Conservation (phyloP, 805 yeast genomes). For the Teunomyces atbi region DNA sequence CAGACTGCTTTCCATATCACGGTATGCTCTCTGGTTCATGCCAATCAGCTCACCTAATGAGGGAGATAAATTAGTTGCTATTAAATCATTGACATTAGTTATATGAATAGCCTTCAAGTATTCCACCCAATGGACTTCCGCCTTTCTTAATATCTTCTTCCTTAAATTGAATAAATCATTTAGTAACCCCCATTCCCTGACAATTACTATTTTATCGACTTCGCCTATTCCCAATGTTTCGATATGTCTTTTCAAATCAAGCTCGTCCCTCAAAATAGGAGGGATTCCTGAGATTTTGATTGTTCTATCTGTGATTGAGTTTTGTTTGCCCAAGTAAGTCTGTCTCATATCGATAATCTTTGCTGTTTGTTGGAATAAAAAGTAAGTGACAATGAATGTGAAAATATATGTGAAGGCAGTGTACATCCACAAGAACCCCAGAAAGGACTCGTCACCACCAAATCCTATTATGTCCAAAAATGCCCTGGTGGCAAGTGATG, state of each 20-base stretch:
- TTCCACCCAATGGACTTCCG: constrained; percentile 73
- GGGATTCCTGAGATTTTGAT: constrained; percentile 88
- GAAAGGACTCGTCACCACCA: constrained; percentile 33
- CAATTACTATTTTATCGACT: constrained; percentile 73
- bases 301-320: constrained; percentile 88
- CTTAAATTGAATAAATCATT: constrained; percentile 66
- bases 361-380: constrained; percentile 66
- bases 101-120: constrained; percentile 48
- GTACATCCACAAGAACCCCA: constrained; percentile 77
- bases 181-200: constrained; percentile 81
- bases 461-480: neutral
- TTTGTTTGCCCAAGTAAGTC: constrained; percentile 76
- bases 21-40: constrained; percentile 15
- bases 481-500: neutral
- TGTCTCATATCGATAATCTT: constrained; percentile 79
- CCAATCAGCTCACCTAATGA: constrained; percentile 27
- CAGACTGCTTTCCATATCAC: constrained; percentile 11
- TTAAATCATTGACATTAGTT: constrained; percentile 25
- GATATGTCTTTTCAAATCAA: constrained; percentile 68
- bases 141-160: constrained; percentile 45
- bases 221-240: constrained; percentile 78
- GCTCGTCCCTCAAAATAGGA: constrained; percentile 68
- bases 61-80: constrained; percentile 25
- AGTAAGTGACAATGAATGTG: constrained; percentile 61
- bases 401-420: constrained; percentile 84